Evolutionary conservation across 805 yeast species (phyloP), one percentile per base, ranked within the genome.

Genomic region (Scheffersomyces amazonensis): DNA sequence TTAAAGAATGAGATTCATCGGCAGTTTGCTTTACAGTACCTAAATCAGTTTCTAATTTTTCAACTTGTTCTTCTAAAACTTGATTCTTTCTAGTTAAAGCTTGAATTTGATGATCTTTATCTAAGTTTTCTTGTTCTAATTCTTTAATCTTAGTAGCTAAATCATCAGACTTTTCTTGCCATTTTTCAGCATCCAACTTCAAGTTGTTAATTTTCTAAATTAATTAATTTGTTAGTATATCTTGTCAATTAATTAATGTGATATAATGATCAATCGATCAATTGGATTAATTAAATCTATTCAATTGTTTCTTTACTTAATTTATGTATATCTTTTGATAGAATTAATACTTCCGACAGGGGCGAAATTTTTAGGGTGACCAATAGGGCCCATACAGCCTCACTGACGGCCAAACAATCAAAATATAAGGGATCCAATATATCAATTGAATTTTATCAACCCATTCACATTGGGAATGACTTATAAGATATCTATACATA

Each of bases 151-250:
- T 82, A 47, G 75, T 80, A 44, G 81, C 69, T 56, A 86, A 78
- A 56, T 87, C 96, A 59, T 93, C 99, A 44, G 93, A 83, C 75
- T 89, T 87, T 65, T 88, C 96, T 74, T 91, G 96, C 88, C 99
- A 95, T 55, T 83, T 75, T 73, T 93, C 99, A 51, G 96, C 91
- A 63, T 93, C 98, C 56, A 87, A 75, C 71, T 91, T 90, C 66
- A 93, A 81, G 69, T 81, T 81, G 76, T 73, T 83, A 72, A 89
- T 74, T 79, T 88, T 89, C 95, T 87, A 48, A 11, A 29, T 28
- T 11, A 5, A 7, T n/a, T n/a, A n/a, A n/a, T n/a, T n/a, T n/a
- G n/a, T n/a, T 9, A 11, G 24, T 22, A 22, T 22, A 22, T 22
- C 24, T 22, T 11, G 24, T 27, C 30, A 13, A 27, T 27, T n/a